Evolutionary conservation across 2,329 filamentous ascomycete genomes (phyloP), one percentile per base, ranked within the genome.

Genomic region (Penicillium palitans): DNA sequence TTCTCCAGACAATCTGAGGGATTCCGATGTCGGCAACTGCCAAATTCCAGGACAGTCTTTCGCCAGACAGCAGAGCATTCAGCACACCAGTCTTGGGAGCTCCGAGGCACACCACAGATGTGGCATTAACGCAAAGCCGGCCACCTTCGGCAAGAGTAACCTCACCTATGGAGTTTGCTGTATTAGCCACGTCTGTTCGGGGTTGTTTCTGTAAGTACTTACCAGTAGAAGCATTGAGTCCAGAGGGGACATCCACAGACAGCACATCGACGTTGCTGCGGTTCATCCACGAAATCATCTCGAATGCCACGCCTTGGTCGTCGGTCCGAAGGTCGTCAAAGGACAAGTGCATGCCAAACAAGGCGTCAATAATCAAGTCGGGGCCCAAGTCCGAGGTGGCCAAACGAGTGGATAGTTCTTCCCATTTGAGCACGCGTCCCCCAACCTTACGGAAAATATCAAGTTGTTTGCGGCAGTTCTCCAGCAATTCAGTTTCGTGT

Each of bases 241-340:
- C 95, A 0, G 90, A 93, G 0, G 95, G 95, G 6, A 96, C 86
- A 71, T 96, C 93, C n/a, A 99, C 85, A 0, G 92, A 90, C 21
- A 99, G 79, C 3, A 95, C 88, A 58, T 88, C 87, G 0, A 91
- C 87, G 63, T 92, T 90, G 71, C 88, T 90, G 63, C 92, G 88
- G 71, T 97, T 98, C 3, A 91, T 89, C 92, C 93, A 98, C 62
- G 92, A 89, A 69, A 97, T 95, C 70, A 97, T 85, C 70, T 96
- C 90, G 69, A 96, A 93, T 0, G 91, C 90, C 0, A 89, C 89
- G 4, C 88, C 87, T 72, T 96, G 91, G 64, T 96, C 90, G 17
- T 89, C 88, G 2, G 88, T 89, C 37, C 91, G 85, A 29, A 98
- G 81, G 66, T 96, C 91, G 65, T 97, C 92, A 69, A 97, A 97